Percentiles rank a stretch among this genome's conserved stretches.
phyloP scores from a whole-genome alignment of 192 early-diverging fungal species.

The Helicostylum pulchrum region DNA sequence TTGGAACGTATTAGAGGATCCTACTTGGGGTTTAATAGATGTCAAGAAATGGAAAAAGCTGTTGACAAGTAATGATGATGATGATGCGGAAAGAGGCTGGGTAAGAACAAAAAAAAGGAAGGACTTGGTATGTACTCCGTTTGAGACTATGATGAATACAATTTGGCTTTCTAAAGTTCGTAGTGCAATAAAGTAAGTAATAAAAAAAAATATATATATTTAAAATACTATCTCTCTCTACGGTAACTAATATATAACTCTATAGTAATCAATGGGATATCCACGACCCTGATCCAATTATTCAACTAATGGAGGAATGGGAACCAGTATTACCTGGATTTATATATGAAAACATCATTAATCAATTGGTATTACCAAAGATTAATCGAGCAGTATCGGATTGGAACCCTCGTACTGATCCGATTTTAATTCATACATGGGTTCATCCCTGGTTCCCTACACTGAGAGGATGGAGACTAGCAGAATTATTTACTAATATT shows the following conservation, averaged over 20 bases:
- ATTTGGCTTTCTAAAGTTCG: slow-evolving; percentile 77
- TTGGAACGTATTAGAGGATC: slow-evolving; percentile 69
- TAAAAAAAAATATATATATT: neutral
- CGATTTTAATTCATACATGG: slow-evolving; percentile 69
- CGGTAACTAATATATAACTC: neutral
- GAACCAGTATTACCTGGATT: slow-evolving; percentile 63
- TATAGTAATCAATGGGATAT: slow-evolving; percentile 70
- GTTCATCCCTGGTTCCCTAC: slow-evolving; percentile 80
- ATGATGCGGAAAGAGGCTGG: slow-evolving; percentile 21
- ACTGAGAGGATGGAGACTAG: slow-evolving; percentile 46
- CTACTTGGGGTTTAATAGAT: slow-evolving; percentile 45
- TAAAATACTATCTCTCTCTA: neutral
- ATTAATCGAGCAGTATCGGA: slow-evolving; percentile 55
- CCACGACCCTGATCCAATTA: slow-evolving; percentile 61
- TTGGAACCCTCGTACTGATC: slow-evolving; percentile 59
- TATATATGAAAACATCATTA: slow-evolving; percentile 69
- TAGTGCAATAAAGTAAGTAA: slow-evolving; percentile 71
- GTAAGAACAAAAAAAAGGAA: neutral
- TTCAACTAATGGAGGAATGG: slow-evolving; percentile 72
- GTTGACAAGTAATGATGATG: slow-evolving; percentile 39
- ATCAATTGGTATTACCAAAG: slow-evolving; percentile 82
- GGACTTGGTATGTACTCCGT: slow-evolving; percentile 57
- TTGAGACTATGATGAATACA: slow-evolving; percentile 72
- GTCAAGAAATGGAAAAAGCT: slow-evolving; percentile 59
- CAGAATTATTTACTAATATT: slow-evolving; percentile 51